These are phyloP conservation scores for Penstemon barbatus DNA, from an alignment of 257 asterid genomes.

Conservation along the genomic window DNA sequence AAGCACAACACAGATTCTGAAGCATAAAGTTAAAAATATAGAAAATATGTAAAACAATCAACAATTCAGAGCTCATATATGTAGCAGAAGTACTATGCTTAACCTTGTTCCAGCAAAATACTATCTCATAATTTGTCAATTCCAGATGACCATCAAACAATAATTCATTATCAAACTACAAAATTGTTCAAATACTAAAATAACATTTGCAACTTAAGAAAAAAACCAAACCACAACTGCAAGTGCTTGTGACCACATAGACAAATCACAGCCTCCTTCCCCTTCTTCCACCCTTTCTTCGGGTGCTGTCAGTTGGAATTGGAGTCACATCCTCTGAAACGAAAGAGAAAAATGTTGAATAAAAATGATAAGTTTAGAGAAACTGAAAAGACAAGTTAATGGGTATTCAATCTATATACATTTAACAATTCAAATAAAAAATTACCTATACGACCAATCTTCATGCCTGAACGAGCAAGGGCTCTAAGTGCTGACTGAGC, in stretches of 20 bases:
- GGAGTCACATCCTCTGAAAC: constrained; percentile 85
- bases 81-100: constrained; percentile 2
- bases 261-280: constrained; percentile 70
- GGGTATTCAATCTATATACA: background rate
- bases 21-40: background rate
- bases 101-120: constrained; percentile 22
- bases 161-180: constrained; percentile 14
- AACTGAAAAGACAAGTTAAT: background rate
- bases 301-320: constrained; percentile 86
- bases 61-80: background rate
- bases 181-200: constrained; percentile 17
- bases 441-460: constrained; percentile 88
- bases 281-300: constrained; percentile 88
- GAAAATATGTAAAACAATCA: background rate
- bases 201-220: constrained; percentile 8
- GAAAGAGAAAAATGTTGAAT: background rate
- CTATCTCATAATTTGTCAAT: constrained; percentile 18
- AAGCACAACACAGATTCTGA: too few relatives aligned
- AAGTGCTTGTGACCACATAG: background rate
- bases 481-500: constrained; percentile 92
- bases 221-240: constrained; percentile 6
- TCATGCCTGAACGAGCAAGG: constrained; percentile 93
- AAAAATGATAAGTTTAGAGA: background rate
- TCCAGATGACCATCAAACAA: constrained; percentile 16
- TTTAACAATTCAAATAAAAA: background rate